These are phyloP conservation scores for Darksidea phi DNA, from an alignment of 495 filamentous ascomycete species.

Conservation along the genomic window DNA sequence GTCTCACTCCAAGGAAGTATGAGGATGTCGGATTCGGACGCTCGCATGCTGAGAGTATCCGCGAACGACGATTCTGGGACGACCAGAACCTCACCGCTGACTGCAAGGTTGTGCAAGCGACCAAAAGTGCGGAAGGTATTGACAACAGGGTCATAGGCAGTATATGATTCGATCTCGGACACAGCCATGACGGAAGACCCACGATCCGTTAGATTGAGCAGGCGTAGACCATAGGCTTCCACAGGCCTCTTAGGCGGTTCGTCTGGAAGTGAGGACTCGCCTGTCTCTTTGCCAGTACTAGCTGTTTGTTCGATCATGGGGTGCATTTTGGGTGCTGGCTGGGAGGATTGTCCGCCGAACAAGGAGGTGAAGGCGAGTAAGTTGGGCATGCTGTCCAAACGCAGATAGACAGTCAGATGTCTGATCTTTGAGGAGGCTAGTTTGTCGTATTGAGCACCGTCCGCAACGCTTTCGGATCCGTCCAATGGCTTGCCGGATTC, in stretches of 20 bases:
- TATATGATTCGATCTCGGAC: constrained; percentile 74
- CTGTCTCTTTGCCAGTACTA: constrained; percentile 19
- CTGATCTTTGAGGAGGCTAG: constrained; percentile 46
- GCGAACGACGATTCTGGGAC: constrained; percentile 76
- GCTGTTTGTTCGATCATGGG: constrained; percentile 32
- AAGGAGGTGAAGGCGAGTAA: constrained; percentile 82
- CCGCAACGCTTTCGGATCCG: constrained; percentile 43
- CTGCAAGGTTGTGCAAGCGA: constrained; percentile 77
- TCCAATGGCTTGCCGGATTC: constrained; percentile 62
- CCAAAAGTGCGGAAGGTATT: constrained; percentile 91
- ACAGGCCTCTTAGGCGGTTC: constrained; percentile 53
- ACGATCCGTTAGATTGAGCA: constrained; percentile 89
- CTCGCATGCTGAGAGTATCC: constrained; percentile 66
- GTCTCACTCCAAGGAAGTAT: constrained; percentile 89
- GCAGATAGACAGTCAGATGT: constrained; percentile 66
- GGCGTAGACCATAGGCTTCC: constrained; percentile 79
- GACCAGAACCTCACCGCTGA: constrained; percentile 75
- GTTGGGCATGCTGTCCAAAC: constrained; percentile 85
- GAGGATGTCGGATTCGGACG: constrained; percentile 73
- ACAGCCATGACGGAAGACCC: constrained; percentile 95
- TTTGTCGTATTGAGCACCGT: constrained; percentile 43
- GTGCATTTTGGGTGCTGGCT: constrained; percentile 25
- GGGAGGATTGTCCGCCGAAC: constrained; percentile 53
- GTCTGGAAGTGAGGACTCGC: background rate
- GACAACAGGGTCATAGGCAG: constrained; percentile 78